phyloP scores from a whole-genome alignment of 2,329 filamentous ascomycete genomes.

The Ceratocystiopsis minuta region DNA sequence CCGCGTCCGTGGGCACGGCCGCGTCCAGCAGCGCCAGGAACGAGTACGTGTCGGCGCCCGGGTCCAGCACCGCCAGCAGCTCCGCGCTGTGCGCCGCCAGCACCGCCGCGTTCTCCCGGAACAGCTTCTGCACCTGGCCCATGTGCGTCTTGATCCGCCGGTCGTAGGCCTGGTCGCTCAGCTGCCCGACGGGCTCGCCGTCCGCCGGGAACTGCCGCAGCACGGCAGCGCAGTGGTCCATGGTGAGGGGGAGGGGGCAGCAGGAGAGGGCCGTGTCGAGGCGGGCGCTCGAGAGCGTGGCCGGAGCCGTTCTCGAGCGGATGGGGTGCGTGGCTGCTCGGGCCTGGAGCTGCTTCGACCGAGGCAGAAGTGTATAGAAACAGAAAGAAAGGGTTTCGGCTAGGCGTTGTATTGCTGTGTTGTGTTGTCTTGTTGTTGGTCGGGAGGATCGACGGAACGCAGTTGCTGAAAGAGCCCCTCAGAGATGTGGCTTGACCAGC shows the following conservation, averaged over 20 bases:
- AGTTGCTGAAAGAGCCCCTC: too few species aligned
- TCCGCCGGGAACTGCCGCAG: slow-evolving; percentile 24
- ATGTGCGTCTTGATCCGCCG: slow-evolving; percentile 20
- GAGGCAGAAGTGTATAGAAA: too few species aligned
- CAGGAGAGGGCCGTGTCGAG: neutral
- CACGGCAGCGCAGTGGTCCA: slow-evolving; percentile 20
- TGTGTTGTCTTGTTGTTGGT: too few species aligned
- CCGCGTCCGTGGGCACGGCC: slow-evolving; percentile 14
- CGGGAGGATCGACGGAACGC: too few species aligned
- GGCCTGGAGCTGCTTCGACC: too few species aligned
- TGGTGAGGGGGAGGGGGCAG: slow-evolving; percentile 8
- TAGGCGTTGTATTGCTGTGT: too few species aligned
- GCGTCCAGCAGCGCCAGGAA: slow-evolving; percentile 29
- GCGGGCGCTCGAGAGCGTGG: neutral
- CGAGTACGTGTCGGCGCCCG: slow-evolving; percentile 30
- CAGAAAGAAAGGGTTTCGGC: too few species aligned
- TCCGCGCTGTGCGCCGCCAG: slow-evolving; percentile 18
- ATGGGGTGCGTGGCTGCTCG: too few species aligned
- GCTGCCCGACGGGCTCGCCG: neutral
- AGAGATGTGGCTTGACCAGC: too few species aligned
- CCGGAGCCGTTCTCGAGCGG: neutral
- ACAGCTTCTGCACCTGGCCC: slow-evolving; percentile 19
- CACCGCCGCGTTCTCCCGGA: slow-evolving; percentile 16
- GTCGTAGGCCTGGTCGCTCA: slow-evolving; percentile 22
- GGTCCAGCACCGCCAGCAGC: slow-evolving; percentile 30